phyloP scores from a whole-genome alignment of 106 monocot genomes.

The Triglochin maritima region DNA sequence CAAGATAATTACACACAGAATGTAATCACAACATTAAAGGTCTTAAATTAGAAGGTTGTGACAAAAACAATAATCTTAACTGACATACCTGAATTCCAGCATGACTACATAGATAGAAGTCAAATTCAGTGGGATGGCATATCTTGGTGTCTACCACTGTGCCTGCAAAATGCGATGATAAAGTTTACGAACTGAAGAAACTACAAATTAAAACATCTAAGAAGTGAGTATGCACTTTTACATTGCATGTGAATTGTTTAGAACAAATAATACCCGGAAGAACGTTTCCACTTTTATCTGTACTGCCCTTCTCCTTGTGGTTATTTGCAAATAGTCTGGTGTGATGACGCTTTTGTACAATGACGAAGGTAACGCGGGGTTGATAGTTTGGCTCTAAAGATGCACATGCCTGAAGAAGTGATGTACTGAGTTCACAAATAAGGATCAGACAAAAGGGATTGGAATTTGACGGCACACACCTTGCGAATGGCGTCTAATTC shows the following conservation, averaged over 20 bases:
- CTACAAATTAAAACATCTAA: neutral
- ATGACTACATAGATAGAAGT: conserved; percentile 92
- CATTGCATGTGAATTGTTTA: neutral
- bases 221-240: neutral
- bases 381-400: conserved; percentile 79
- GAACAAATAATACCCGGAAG: conserved; percentile 49
- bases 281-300: conserved; percentile 78
- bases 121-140: conserved; percentile 87
- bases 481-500: conserved; percentile 95
- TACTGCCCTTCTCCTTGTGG: conserved; percentile 65
- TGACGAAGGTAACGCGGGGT: conserved; percentile 82
- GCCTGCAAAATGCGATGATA: conserved; percentile 27
- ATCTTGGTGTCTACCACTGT: conserved; percentile 84
- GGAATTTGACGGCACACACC: conserved; percentile 18
- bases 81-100: conserved; percentile 67
- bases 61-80: too few species aligned
- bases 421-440: neutral
- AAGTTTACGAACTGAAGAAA: neutral
- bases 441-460: neutral
- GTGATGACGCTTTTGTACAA: conserved; percentile 86
- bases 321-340: conserved; percentile 75
- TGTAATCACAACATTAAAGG: too few species aligned
- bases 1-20: too few species aligned
- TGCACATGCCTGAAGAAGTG: conserved; percentile 58
- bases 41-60: neutral